Evolutionary conservation across 1,284 basidiomycete species (phyloP), one percentile per base, ranked within the genome.

Genomic region (Kwoniella shivajii): DNA sequence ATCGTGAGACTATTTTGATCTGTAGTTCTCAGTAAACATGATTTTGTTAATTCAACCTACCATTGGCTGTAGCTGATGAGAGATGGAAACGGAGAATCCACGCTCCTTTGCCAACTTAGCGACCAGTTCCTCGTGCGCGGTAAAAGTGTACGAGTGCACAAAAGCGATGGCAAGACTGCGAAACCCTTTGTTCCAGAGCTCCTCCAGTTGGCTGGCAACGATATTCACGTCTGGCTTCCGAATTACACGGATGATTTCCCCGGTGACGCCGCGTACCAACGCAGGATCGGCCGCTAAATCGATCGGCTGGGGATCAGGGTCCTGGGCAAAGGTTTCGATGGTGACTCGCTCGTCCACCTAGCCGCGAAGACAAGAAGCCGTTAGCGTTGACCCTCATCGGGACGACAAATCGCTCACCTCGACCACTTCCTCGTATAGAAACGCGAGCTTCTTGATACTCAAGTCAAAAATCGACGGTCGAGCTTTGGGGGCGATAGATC

Each of bases 201-300:
- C 51, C 30, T 71, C 61, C 3, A 75, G 66, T 52, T 72, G 61
- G 24, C 59, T 27, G 24, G 51, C 49, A 33, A 75, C 68, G n/a
- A 56, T 49, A 4, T 48, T 45, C 5, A 47, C 37, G 51, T 72
- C 68, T 6, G 66, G 91, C 63, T 82, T 82, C 72, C 86, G 85
- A 59, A 97, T 78, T 41, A 98, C 87, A 41, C 88, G 82, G 1
- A 99, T 91, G 0, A 90, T 89, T 74, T 99, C 94, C 14, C 94
- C 94, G 4, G 69, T 70, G 1, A 39, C 37, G 31, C 27, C n/a
- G n/a, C 44, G 22, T 31, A 9, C 62, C 57, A 0, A 66, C 66
- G 24, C 67, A 56, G 7, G 59, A 63, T 16, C 65, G 54, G 33
- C 70, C 60, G 38, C 50, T 34, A 22, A 30, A 26, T 42, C 64